Percentiles rank a stretch among this genome's conserved stretches.
phyloP scores from a whole-genome alignment of 169 alveolate species.

The Cryptosporidium meleagridis region DNA sequence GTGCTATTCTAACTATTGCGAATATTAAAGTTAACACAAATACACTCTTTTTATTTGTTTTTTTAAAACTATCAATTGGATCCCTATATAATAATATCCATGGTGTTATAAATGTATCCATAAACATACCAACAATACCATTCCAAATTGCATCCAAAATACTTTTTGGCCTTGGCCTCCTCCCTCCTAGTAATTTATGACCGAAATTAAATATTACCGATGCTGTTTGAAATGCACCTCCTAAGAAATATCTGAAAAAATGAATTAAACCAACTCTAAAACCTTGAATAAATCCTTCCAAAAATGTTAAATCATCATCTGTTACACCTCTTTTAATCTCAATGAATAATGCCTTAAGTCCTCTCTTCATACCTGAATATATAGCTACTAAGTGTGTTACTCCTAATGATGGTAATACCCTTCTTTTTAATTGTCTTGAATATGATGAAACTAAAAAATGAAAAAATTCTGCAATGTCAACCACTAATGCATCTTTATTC shows the following conservation, averaged over 20 bases:
- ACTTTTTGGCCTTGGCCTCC: slow-evolving; percentile 89
- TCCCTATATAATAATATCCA: slow-evolving; percentile 86
- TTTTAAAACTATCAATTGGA: slow-evolving; percentile 80
- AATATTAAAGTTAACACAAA: slow-evolving; percentile 77
- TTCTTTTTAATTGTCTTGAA: slow-evolving; percentile 88
- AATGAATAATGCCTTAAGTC: slow-evolving; percentile 81
- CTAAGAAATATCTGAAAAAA: slow-evolving; percentile 85
- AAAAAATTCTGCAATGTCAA: slow-evolving; percentile 86
- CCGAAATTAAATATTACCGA: slow-evolving; percentile 87
- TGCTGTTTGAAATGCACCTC: slow-evolving; percentile 89
- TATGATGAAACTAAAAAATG: slow-evolving; percentile 85
- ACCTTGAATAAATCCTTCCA: slow-evolving; percentile 90
- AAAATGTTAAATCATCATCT: slow-evolving; percentile 78
- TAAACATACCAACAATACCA: slow-evolving; percentile 86
- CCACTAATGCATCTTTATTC: slow-evolving; percentile 81
- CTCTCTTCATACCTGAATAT: slow-evolving; percentile 86
- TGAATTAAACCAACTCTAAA: slow-evolving; percentile 87
- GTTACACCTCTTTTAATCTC: slow-evolving; percentile 84
- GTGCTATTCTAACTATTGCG: slow-evolving; percentile 80
- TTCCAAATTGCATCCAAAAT: slow-evolving; percentile 90
- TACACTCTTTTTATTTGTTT: slow-evolving; percentile 75
- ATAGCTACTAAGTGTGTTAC: slow-evolving; percentile 88
- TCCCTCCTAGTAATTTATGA: slow-evolving; percentile 90
- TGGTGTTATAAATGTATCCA: slow-evolving; percentile 89
- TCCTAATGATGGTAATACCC: slow-evolving; percentile 91